A percentile compares a stretch with the other conserved stretches of the same genome.
Evolutionary conservation across 1,284 basidiomycete species (phyloP).

Genomic region (Cryptococcus jaspeensis): DNA sequence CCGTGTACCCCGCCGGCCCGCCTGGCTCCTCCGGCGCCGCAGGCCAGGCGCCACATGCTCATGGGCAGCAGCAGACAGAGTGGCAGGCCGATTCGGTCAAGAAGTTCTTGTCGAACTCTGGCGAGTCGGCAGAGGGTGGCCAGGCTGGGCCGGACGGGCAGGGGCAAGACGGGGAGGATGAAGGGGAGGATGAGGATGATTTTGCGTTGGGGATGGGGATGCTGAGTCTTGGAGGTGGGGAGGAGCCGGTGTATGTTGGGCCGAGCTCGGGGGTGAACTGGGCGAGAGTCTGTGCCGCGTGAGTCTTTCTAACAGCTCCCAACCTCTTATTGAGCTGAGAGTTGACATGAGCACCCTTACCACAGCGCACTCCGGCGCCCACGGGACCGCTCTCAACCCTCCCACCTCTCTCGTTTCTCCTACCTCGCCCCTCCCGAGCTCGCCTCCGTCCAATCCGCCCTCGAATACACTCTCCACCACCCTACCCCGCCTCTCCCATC

Average conservation of each 20-base stretch:
- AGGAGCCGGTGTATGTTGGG: conserved; percentile 35
- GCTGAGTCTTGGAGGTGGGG: conserved; percentile 26
- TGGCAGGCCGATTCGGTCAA: no score
- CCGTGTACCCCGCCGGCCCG: conserved; percentile 20
- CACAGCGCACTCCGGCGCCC: conserved; percentile 25
- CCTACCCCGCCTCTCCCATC: conserved; percentile 29
- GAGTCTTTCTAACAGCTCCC: no score
- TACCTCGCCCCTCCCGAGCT: conserved; percentile 29
- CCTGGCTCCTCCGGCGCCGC: no score
- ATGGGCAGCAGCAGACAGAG: no score
- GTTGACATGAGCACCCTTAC: background rate
- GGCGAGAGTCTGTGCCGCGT: conserved; percentile 36
- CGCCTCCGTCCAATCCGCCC: conserved; percentile 27
- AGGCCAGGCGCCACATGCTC: no score
- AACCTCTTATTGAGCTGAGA: background rate
- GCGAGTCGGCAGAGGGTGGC: background rate
- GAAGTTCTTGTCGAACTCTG: no score
- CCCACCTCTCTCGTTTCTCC: conserved; percentile 26
- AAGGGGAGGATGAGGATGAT: conserved; percentile 27
- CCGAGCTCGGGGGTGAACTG: conserved; percentile 35
- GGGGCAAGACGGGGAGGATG: conserved; percentile 1
- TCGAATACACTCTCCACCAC: conserved; percentile 28
- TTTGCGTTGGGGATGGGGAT: conserved; percentile 28
- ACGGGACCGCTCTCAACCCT: conserved; percentile 14
- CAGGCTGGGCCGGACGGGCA: conserved; percentile 2